Evolutionary conservation across 768 basidiomycete species (phyloP).

Genomic region (Filobasidium floriforme): DNA sequence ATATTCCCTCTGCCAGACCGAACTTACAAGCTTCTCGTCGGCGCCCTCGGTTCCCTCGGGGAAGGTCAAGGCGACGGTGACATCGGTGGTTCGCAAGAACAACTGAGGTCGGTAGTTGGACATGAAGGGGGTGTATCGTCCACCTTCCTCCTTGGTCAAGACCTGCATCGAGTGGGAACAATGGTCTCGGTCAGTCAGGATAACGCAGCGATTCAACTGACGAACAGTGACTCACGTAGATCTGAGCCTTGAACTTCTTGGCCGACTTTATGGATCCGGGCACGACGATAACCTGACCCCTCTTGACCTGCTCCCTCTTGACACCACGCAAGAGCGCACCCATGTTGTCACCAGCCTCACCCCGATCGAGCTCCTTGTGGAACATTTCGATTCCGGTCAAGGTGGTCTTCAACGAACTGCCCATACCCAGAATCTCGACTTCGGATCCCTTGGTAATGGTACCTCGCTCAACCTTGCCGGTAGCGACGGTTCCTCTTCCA

Average conservation of each 20-base stretch:
- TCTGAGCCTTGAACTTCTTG: slow-evolving; percentile 87
- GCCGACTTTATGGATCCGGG: slow-evolving; percentile 89
- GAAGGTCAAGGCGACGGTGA: slow-evolving; percentile 76
- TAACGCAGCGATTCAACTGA: not conserved
- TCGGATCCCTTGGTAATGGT: slow-evolving; percentile 82
- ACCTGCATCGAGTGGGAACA: slow-evolving; percentile 49
- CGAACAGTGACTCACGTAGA: slow-evolving; percentile 53
- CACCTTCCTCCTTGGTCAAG: slow-evolving; percentile 74
- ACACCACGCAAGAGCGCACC: slow-evolving; percentile 91
- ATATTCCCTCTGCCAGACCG: not conserved
- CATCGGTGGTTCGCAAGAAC: slow-evolving; percentile 90
- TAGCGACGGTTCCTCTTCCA: slow-evolving; percentile 95
- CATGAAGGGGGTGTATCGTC: slow-evolving; percentile 63
- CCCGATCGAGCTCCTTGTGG: slow-evolving; percentile 97
- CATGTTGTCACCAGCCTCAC: slow-evolving; percentile 99
- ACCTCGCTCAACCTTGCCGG: slow-evolving; percentile 91
- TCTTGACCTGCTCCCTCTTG: slow-evolving; percentile 89
- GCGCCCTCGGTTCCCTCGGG: slow-evolving; percentile 73
- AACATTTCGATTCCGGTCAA: slow-evolving; percentile 99
- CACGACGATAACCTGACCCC: slow-evolving; percentile 82
- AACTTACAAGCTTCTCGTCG: slow-evolving; percentile 72
- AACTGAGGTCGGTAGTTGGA: slow-evolving; percentile 89
- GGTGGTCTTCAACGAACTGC: slow-evolving; percentile 74
- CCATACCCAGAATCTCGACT: slow-evolving; percentile 85
- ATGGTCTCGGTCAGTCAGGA: slow-evolving; percentile 5